Conservation (phyloP, 1,284 basidiomycete species). For the Malassezia furfur region DNA sequence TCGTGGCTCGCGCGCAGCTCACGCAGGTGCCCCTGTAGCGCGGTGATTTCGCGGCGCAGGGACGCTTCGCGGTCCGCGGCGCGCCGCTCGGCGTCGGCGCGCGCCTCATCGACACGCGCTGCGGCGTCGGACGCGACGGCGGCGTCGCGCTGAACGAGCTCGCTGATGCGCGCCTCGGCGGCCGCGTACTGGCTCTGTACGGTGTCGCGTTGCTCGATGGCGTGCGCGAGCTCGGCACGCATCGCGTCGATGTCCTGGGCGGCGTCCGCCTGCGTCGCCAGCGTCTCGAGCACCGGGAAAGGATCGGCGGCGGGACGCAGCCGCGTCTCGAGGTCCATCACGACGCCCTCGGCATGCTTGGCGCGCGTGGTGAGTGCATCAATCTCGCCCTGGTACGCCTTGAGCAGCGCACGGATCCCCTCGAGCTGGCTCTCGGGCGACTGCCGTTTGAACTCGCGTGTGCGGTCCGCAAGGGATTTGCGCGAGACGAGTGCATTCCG, state of each 20-base stretch:
- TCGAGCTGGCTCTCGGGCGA: slow-evolving; percentile 29
- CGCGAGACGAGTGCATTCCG: slow-evolving; percentile 31
- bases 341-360: slow-evolving; percentile 82
- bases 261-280: slow-evolving; percentile 52
- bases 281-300: slow-evolving; percentile 84
- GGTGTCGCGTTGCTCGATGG: not conserved
- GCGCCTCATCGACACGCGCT: slow-evolving; percentile 6
- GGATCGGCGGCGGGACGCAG: slow-evolving; percentile 90
- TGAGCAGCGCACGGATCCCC: slow-evolving; percentile 38
- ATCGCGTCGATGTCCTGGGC: not conserved
- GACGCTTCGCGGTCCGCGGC: slow-evolving; percentile 76
- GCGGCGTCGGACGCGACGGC: not conserved
- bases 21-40: slow-evolving; percentile 75
- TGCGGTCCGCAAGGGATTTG: slow-evolving; percentile 41
- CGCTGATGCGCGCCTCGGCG: slow-evolving; percentile 8
- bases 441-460: slow-evolving; percentile 40
- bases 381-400: slow-evolving; percentile 79
- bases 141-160: not conserved
- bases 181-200: slow-evolving; percentile 1
- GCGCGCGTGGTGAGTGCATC: slow-evolving; percentile 84
- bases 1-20: slow-evolving; percentile 84
- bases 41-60: slow-evolving; percentile 63
- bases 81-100: slow-evolving; percentile 51
- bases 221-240: not conserved
- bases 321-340: slow-evolving; percentile 60